These are phyloP conservation scores for Cercospora zeina DNA, from an alignment of 2,329 filamentous ascomycete species.

Conservation along the genomic window DNA sequence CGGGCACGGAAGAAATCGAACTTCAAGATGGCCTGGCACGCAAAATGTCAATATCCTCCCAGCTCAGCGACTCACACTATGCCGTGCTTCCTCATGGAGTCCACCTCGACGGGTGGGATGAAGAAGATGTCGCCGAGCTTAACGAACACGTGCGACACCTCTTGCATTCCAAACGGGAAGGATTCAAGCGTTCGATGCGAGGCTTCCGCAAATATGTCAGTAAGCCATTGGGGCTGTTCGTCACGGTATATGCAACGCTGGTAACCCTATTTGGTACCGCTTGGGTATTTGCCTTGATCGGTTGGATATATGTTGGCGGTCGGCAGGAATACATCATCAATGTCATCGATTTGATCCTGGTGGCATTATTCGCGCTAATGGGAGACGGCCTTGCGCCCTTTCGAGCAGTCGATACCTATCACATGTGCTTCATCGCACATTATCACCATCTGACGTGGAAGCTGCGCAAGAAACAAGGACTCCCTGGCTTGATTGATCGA, in stretches of 20 bases:
- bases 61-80: conserved; percentile 69
- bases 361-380: conserved; percentile 63
- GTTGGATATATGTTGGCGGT: conserved; percentile 79
- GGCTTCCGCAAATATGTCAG: conserved; percentile 79
- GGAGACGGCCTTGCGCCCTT: conserved; percentile 68
- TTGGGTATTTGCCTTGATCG: conserved; percentile 88
- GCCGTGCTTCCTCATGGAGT: conserved; percentile 76
- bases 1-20: conserved; percentile 26
- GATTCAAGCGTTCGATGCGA: conserved; percentile 75
- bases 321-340: conserved; percentile 63
- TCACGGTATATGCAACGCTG: conserved; percentile 78
- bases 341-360: conserved; percentile 59
- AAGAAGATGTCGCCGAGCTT: conserved; percentile 71
- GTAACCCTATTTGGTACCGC: conserved; percentile 83
- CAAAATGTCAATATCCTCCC: conserved; percentile 62
- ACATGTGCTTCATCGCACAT: conserved; percentile 78
- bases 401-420: conserved; percentile 78
- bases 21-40: conserved; percentile 26
- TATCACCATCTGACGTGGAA: conserved; percentile 69
- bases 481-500: conserved; percentile 65
- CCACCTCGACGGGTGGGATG: conserved; percentile 70
- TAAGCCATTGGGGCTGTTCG: conserved; percentile 74
- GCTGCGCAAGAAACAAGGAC: conserved; percentile 57
- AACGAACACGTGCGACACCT: conserved; percentile 88
- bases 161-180: conserved; percentile 76